These are phyloP conservation scores for Termitomyces sp. DNA, from an alignment of 768 basidiomycete species.

Conservation along the genomic window DNA sequence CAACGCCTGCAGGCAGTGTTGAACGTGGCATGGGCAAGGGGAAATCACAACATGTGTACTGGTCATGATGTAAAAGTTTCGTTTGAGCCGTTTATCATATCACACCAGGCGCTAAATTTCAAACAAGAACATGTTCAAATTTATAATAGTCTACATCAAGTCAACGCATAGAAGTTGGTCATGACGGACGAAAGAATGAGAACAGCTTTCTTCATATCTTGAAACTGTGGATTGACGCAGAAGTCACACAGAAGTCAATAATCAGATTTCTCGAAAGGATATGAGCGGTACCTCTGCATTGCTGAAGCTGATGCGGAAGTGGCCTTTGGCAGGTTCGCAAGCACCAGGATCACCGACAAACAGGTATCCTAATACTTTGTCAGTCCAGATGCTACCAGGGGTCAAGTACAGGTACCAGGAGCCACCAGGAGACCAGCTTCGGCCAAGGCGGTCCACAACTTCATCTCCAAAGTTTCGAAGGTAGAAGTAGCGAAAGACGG, in stretches of 20 bases:
- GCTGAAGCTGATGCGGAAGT: no score
- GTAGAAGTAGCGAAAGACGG: conserved; percentile 33
- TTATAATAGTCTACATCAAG: not conserved
- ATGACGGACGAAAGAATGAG: conserved; percentile 39
- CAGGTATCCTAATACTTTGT: conserved; percentile 24
- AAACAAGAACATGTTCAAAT: not conserved
- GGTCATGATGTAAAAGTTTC: not conserved
- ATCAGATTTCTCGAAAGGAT: conserved; percentile 8
- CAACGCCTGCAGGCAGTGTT: not conserved
- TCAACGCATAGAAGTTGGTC: conserved; percentile 30
- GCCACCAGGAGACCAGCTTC: conserved; percentile 58
- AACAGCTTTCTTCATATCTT: conserved; percentile 40
- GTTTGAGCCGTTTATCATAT: conserved; percentile 7
- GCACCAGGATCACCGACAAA: conserved; percentile 30
- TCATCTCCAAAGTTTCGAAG: conserved; percentile 41
- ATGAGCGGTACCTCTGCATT: conserved; percentile 34
- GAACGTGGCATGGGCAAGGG: conserved; percentile 7
- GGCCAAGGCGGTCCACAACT: conserved; percentile 56
- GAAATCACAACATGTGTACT: conserved; percentile 1
- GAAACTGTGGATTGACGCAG: conserved; percentile 16
- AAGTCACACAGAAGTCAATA: not conserved
- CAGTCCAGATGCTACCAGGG: not conserved
- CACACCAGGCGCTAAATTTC: not conserved
- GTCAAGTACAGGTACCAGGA: conserved; percentile 40
- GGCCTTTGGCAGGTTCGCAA: conserved; percentile 7